Evolutionary conservation across 164 flowering plant genomes (phyloP).

Genomic region (Annona squamosa): DNA sequence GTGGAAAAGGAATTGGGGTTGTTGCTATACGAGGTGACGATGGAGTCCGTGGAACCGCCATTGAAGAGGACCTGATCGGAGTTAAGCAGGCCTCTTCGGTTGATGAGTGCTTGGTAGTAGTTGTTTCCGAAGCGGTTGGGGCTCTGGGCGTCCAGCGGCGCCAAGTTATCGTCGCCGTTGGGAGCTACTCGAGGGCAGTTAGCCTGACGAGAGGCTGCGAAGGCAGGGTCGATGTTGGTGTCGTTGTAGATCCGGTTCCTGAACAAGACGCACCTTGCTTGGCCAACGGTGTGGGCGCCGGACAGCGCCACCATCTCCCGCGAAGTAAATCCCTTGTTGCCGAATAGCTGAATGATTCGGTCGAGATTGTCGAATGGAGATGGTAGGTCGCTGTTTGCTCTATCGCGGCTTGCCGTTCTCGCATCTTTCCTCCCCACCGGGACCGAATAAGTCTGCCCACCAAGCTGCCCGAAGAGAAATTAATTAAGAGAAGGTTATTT

Average conservation of each 20-base stretch:
- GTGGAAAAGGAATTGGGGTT: conserved; percentile 8
- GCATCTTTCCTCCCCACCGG: conserved; percentile 42
- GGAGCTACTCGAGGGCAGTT: conserved; percentile 20
- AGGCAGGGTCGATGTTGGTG: conserved; percentile 26
- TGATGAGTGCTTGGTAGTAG: conserved; percentile 23
- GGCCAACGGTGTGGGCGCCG: conserved; percentile 47
- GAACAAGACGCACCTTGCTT: conserved; percentile 23
- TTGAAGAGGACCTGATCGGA: conserved; percentile 34
- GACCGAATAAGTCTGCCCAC: conserved; percentile 37
- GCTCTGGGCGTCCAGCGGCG: conserved; percentile 28
- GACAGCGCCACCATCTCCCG: conserved; percentile 42
- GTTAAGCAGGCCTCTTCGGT: conserved; percentile 26
- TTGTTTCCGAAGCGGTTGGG: conserved; percentile 23
- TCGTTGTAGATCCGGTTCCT: conserved; percentile 32
- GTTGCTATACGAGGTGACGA: conserved; percentile 14
- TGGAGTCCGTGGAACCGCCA: conserved; percentile 18
- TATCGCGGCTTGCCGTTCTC: conserved; percentile 23
- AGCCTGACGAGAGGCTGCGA: conserved; percentile 16
- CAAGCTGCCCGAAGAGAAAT: conserved; percentile 22
- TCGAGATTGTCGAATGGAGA: conserved; percentile 14
- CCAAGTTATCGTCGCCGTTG: conserved; percentile 22
- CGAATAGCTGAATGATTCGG: conserved; percentile 16
- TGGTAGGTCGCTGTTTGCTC: conserved; percentile 29
- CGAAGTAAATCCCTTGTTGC: conserved; percentile 21
- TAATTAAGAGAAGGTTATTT: neutral